phyloP scores from a whole-genome alignment of 2,329 filamentous ascomycete genomes.

The Nothophoma quercina region DNA sequence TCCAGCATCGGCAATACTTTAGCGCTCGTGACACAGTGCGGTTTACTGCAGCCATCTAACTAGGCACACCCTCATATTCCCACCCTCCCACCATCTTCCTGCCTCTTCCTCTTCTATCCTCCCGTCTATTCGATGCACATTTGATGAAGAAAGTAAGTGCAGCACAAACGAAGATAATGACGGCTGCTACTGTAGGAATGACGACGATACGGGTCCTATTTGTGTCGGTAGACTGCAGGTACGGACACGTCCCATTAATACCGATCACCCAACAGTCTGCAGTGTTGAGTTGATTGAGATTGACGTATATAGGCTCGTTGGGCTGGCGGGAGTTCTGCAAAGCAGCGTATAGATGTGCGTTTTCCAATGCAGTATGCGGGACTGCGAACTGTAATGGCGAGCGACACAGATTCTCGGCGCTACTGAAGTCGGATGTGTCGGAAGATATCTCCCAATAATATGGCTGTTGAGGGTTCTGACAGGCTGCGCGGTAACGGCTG shows the following conservation, averaged over 20 bases:
- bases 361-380: conserved; percentile 70
- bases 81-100: conserved; percentile 60
- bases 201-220: conserved; percentile 60
- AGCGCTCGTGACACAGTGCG: no score
- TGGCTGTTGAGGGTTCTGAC: conserved; percentile 61
- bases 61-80: conserved; percentile 74
- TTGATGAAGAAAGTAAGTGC: conserved; percentile 69
- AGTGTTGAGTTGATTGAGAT: conserved; percentile 67
- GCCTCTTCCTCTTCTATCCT: conserved; percentile 59
- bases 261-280: conserved; percentile 67
- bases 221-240: conserved; percentile 55
- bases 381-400: conserved; percentile 60
- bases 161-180: conserved; percentile 69
- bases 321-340: conserved; percentile 21
- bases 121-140: conserved; percentile 67
- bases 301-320: conserved; percentile 59
- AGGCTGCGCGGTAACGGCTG: conserved; percentile 61
- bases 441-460: conserved; percentile 65
- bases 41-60: conserved; percentile 20
- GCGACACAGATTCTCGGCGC: conserved; percentile 57
- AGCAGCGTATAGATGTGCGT: conserved; percentile 60
- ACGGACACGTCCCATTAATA: conserved; percentile 65
- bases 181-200: conserved; percentile 67
- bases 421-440: conserved; percentile 53
- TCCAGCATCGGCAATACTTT: no score